Conservation (phyloP, 768 basidiomycete genomes). For the Russula lepida region DNA sequence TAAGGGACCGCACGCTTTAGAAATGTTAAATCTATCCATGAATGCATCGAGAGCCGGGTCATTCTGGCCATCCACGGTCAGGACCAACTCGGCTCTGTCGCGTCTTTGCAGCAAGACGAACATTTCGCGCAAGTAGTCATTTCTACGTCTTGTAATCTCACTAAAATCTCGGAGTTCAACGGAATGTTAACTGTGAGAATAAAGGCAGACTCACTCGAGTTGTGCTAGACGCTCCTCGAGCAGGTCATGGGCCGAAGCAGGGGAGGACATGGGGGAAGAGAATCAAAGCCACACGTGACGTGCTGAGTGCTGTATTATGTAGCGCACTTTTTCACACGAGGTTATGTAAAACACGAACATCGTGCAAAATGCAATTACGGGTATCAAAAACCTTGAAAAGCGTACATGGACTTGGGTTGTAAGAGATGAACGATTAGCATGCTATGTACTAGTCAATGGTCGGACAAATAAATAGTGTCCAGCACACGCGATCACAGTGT, state of each 20-base stretch:
- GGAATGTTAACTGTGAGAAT: background rate
- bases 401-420: conserved; percentile 14
- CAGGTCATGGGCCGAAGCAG: background rate
- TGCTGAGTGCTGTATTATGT: too few relatives aligned
- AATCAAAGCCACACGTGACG: background rate
- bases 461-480: conserved; percentile 19
- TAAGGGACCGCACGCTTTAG: conserved; percentile 36
- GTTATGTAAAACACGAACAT: conserved; percentile 12
- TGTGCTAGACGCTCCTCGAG: conserved; percentile 17
- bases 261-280: conserved; percentile 6
- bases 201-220: conserved; percentile 11
- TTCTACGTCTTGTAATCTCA: conserved; percentile 53
- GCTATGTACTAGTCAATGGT: conserved; percentile 18
- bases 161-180: conserved; percentile 28
- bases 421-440: conserved; percentile 18
- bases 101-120: conserved; percentile 53
- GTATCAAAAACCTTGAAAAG: conserved; percentile 14
- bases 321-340: background rate
- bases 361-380: conserved; percentile 3
- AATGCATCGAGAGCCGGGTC: conserved; percentile 40
- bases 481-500: conserved; percentile 14
- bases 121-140: conserved; percentile 66
- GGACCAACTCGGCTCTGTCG: conserved; percentile 36
- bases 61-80: conserved; percentile 34
- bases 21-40: conserved; percentile 48